A percentile compares a stretch with the other conserved stretches of the same genome.
Conservation (phyloP, 106 monocot species). For the Platanthera guangdongensis region DNA sequence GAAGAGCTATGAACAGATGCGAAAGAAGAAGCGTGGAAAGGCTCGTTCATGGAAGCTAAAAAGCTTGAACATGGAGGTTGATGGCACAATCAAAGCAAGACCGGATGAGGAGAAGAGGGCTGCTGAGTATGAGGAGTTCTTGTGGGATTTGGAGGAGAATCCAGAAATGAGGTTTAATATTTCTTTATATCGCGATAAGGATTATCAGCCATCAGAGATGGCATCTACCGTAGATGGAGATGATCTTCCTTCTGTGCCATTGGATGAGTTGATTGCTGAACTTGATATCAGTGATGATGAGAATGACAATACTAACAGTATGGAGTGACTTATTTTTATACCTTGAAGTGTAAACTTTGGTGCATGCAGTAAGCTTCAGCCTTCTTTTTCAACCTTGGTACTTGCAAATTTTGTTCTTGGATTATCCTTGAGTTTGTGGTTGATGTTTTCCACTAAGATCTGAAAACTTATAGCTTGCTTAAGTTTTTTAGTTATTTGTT, state of each 20-base stretch:
- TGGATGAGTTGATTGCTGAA: slow-evolving; percentile 69
- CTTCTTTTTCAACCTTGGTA: neutral
- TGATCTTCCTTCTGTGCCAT: slow-evolving; percentile 39
- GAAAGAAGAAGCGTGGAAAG: slow-evolving; percentile 36
- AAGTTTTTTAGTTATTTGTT: neutral
- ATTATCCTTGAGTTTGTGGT: neutral
- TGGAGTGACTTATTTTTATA: slow-evolving; percentile 21
- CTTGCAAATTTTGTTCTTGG: neutral
- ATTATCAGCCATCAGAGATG: slow-evolving; percentile 55
- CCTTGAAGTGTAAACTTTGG: neutral
- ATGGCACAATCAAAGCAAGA: slow-evolving; percentile 22
- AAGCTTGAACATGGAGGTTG: slow-evolving; percentile 58
- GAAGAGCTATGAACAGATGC: slow-evolving; percentile 80
- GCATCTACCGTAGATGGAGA: slow-evolving; percentile 56
- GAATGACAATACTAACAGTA: slow-evolving; percentile 12
- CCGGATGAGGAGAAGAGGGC: slow-evolving; percentile 57
- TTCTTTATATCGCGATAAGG: slow-evolving; percentile 59
- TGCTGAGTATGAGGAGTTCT: slow-evolving; percentile 63
- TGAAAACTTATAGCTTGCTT: neutral
- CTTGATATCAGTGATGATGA: slow-evolving; percentile 42
- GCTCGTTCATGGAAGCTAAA: slow-evolving; percentile 71
- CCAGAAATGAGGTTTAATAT: slow-evolving; percentile 63
- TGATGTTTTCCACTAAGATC: neutral
- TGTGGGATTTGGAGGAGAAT: slow-evolving; percentile 73
- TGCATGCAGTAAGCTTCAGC: neutral